Evolutionary conservation across 495 filamentous ascomycete genomes (phyloP).

Genomic region (Trichocladium uniseriatum): DNA sequence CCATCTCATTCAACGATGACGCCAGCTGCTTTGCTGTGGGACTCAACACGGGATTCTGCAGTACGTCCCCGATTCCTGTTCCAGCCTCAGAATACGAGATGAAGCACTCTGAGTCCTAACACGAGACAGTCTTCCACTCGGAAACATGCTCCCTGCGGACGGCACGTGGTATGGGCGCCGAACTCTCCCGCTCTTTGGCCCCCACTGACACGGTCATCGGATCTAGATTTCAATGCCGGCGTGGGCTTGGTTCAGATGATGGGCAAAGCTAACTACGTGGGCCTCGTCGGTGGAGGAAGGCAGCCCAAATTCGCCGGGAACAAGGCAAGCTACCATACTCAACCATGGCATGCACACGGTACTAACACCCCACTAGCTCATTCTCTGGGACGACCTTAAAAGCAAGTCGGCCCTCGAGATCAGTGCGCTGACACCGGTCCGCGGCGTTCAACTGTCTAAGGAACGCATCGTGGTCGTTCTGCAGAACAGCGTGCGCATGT

Average conservation of each 20-base stretch:
- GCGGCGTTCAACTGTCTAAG: constrained; percentile 68
- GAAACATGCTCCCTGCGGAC: constrained; percentile 66
- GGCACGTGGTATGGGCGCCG: constrained; percentile 32
- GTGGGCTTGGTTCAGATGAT: constrained; percentile 82
- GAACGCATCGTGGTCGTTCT: constrained; percentile 73
- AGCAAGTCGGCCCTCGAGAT: constrained; percentile 58
- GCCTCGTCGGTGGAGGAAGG: constrained; percentile 80
- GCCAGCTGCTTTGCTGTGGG: constrained; percentile 83
- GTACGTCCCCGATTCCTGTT: constrained; percentile 39
- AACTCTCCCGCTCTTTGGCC: not conserved
- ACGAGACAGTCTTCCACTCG: constrained; percentile 60
- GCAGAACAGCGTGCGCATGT: constrained; percentile 73
- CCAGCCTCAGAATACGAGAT: no score
- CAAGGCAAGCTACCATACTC: constrained; percentile 48
- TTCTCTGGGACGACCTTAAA: constrained; percentile 87
- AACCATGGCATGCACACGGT: not conserved
- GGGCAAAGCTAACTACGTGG: constrained; percentile 77
- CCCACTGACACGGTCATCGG: not conserved
- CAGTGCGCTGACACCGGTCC: constrained; percentile 51
- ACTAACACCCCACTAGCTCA: constrained; percentile 41
- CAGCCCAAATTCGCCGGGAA: constrained; percentile 80
- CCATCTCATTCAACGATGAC: constrained; percentile 79
- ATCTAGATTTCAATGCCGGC: constrained; percentile 72
- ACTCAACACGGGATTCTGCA: constrained; percentile 75
- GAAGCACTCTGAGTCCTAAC: no score